Conservation (phyloP, 2,329 filamentous ascomycete species). For the Catunica adiposa region DNA sequence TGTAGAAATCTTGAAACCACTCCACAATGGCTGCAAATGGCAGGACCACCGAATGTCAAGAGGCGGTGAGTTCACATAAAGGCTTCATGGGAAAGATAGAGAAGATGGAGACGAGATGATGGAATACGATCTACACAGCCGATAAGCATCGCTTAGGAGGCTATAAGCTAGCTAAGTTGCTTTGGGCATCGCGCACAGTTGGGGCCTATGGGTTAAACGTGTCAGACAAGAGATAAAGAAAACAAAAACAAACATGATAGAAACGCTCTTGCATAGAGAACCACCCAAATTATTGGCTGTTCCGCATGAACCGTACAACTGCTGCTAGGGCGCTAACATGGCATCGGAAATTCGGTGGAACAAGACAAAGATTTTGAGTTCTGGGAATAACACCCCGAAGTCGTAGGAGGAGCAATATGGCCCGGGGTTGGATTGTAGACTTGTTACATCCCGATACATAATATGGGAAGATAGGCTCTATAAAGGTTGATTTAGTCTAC, state of each 20-base stretch:
- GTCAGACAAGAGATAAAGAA: neutral
- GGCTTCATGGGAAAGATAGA: too few species aligned
- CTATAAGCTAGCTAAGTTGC: too few species aligned
- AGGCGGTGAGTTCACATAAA: neutral
- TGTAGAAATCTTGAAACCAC: too few species aligned
- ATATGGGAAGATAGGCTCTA: neutral
- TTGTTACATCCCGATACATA: neutral
- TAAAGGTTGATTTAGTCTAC: neutral
- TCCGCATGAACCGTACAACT: neutral
- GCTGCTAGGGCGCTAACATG: neutral
- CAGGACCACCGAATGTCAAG: neutral
- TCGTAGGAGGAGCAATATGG: neutral
- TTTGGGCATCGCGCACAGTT: neutral
- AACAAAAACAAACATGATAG: too few species aligned
- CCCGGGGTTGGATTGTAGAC: neutral
- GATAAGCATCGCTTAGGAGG: neutral
- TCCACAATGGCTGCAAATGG: too few species aligned
- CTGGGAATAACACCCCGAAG: neutral
- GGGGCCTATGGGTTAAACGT: neutral
- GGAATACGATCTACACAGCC: neutral
- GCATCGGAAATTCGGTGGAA: neutral
- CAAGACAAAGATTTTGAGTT: neutral
- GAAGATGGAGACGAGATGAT: too few species aligned
- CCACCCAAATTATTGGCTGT: too few species aligned
- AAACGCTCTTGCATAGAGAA: too few species aligned